These are phyloP conservation scores for Aspergillus pseudoviridinutans DNA, from an alignment of 2,329 filamentous ascomycete genomes.

Conservation along the genomic window DNA sequence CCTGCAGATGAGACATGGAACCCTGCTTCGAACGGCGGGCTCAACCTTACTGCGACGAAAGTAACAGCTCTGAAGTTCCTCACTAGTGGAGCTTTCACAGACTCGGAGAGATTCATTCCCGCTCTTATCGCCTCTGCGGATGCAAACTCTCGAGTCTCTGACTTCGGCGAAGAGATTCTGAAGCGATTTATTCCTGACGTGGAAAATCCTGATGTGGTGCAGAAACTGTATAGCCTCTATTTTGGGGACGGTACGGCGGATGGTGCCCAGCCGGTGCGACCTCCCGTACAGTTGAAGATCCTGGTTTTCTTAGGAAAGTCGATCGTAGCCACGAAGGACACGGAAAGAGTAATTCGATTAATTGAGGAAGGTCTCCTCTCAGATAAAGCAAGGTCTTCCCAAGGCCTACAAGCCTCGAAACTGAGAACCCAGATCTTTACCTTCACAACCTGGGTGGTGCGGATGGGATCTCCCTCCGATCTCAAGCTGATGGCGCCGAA, in stretches of 20 bases:
- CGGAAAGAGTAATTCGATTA: slow-evolving; percentile 62
- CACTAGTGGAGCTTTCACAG: slow-evolving; percentile 78
- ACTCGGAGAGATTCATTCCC: slow-evolving; percentile 77
- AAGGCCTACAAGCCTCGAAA: slow-evolving; percentile 71
- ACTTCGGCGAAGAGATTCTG: slow-evolving; percentile 83
- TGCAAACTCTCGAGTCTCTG: slow-evolving; percentile 72
- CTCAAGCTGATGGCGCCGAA: slow-evolving; percentile 63
- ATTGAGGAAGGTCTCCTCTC: slow-evolving; percentile 63
- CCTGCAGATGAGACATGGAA: slow-evolving; percentile 55
- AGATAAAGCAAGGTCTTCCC: slow-evolving; percentile 40
- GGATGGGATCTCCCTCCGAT: slow-evolving; percentile 60
- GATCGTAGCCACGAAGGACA: slow-evolving; percentile 65
- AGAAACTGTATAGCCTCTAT: slow-evolving; percentile 68
- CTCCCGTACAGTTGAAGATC: slow-evolving; percentile 72
- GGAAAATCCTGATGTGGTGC: slow-evolving; percentile 63
- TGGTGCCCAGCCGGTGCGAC: slow-evolving; percentile 50
- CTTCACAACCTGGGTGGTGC: slow-evolving; percentile 82
- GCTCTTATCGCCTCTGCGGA: slow-evolving; percentile 80
- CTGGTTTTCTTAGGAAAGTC: slow-evolving; percentile 75
- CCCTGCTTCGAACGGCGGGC: slow-evolving; percentile 53
- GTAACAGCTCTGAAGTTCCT: slow-evolving; percentile 67
- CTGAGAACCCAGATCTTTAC: slow-evolving; percentile 78
- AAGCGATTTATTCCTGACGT: slow-evolving; percentile 69
- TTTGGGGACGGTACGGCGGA: slow-evolving; percentile 52
- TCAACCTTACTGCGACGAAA: slow-evolving; percentile 68